Conservation (phyloP, 2,329 filamentous ascomycete species). For the Fusarium circinatum region DNA sequence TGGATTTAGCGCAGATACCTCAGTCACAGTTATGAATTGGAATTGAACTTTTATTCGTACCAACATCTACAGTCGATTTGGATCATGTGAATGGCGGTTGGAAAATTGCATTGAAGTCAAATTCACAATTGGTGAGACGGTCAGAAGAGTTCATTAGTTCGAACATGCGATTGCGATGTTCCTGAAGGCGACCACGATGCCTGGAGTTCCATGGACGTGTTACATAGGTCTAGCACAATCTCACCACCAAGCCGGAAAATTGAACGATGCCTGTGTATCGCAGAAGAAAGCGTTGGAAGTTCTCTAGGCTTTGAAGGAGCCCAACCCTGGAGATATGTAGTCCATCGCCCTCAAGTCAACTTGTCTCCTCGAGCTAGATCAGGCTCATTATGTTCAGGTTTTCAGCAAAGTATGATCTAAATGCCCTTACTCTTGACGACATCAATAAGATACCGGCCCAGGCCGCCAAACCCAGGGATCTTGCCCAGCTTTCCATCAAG, state of each 20-base stretch:
- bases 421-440: neutral
- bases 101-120: neutral
- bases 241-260: neutral
- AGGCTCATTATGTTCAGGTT: neutral
- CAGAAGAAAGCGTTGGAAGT: neutral
- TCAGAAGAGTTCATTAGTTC: neutral
- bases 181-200: neutral
- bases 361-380: too few species aligned
- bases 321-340: neutral
- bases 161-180: neutral
- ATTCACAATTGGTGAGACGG: neutral
- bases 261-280: neutral
- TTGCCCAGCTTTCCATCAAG: neutral
- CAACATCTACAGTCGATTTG: neutral
- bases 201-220: neutral
- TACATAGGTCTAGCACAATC: neutral
- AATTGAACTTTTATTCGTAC: neutral
- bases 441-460: neutral
- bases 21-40: constrained; percentile 4
- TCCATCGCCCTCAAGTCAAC: too few species aligned
- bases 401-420: neutral
- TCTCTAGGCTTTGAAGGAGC: neutral
- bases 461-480: neutral
- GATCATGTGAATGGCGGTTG: neutral
- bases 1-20: constrained; percentile 20